Evolutionary conservation across 2,329 filamentous ascomycete genomes (phyloP).

Genomic region (Rhexocercosporidium sp.): DNA sequence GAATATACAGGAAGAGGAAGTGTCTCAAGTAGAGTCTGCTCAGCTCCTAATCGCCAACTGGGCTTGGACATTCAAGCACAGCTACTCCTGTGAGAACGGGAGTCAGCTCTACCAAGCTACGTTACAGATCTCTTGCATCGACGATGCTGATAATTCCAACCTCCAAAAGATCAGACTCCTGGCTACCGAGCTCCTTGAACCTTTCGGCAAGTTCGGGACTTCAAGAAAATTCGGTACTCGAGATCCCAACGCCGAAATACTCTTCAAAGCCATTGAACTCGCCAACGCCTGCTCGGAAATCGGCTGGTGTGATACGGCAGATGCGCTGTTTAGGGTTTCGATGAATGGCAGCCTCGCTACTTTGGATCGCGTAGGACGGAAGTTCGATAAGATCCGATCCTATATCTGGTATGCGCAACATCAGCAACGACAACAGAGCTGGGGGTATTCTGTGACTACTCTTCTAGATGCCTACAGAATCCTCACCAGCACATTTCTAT

Average conservation of each 20-base stretch:
- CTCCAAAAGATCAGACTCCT: background rate
- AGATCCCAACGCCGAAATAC: background rate
- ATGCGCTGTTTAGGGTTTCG: background rate
- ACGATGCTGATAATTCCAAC: background rate
- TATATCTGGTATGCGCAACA: background rate
- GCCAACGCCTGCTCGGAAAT: background rate
- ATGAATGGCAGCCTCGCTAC: background rate
- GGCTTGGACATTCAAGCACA: background rate
- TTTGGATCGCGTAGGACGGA: background rate
- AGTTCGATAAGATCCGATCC: background rate
- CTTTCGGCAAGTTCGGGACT: background rate
- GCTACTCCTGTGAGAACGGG: background rate
- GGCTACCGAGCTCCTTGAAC: background rate
- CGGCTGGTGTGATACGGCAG: background rate
- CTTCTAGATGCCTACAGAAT: background rate
- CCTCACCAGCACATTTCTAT: background rate
- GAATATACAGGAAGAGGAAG: background rate
- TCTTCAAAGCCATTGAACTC: background rate
- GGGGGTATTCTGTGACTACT: background rate
- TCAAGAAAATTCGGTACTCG: background rate
- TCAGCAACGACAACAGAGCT: background rate
- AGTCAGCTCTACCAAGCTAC: background rate
- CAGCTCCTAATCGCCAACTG: background rate
- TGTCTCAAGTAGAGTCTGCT: background rate
- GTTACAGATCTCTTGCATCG: background rate